Base-by-base conservation (phyloP, 2,329 filamentous ascomycete genomes). In the Talaromyces piceae region DNA sequence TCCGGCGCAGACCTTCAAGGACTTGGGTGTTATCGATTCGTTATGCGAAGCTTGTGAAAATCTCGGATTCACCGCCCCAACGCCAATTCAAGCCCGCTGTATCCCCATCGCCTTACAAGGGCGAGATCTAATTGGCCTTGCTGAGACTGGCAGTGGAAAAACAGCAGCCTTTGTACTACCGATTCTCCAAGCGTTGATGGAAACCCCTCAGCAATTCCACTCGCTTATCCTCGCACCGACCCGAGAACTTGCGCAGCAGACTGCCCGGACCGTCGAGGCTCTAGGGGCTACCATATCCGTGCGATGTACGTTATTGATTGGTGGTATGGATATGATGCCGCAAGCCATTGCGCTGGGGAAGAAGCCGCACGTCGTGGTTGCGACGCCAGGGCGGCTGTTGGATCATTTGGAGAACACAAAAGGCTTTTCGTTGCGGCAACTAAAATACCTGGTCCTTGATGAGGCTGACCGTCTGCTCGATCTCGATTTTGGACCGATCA, bases 351-450 rank as follows among this genome's bases (percentile, higher is more conserved):
- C 91, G 0, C 79, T 98, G 0, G 89, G 87, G n/a, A 96, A 95
- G 78, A 91, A 91, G 61, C 93, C 93, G 6, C 93, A 98, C 63
- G 84, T 97, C 22, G 77, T 97, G 18, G 91, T 97, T 33, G 91
- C 91, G 0, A 96, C 91, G 0, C 91, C 91, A 0, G 91, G 91
- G 46, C 82, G 91, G 51, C 74, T 96, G 16, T 76, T 96, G 3
- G 91, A 97, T 62, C 93, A 97, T 61, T 74, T 97, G 6, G 90
- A 97, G 67, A 95, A 95, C 71, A 97, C 93, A 1, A 96, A 95
- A 68, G 91, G 91, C 9, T 97, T 97, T 71, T 91, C 86, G 1
- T 73, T 97, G 46, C 80, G 86, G 26, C 78, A 80, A 4, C 74
- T 96, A 28, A 91, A 90, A 64, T 95, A 91, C 64, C 76, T 97